These are phyloP conservation scores for Bjerkandera adusta DNA, from an alignment of 1,284 basidiomycete genomes.

Conservation along the genomic window DNA sequence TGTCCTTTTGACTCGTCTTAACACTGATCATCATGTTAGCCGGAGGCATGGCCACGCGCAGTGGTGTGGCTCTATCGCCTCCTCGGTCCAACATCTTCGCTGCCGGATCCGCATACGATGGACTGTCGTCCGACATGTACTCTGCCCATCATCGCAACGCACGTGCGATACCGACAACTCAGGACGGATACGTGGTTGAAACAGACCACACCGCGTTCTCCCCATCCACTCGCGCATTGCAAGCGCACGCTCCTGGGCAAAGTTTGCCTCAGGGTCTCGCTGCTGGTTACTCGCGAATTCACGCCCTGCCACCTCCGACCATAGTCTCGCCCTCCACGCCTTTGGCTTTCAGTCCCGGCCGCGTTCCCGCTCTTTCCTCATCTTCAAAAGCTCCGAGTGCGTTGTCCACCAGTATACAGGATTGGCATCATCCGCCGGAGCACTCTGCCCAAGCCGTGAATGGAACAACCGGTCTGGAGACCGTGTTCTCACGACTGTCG, in stretches of 20 bases:
- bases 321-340: conserved; percentile 41
- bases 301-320: conserved; percentile 56
- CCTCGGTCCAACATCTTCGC: conserved; percentile 23
- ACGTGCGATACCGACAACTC: conserved; percentile 27
- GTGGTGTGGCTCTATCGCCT: conserved; percentile 28
- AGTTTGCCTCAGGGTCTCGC: conserved; percentile 86
- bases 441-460: too few relatives aligned
- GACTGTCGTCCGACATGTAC: conserved; percentile 25
- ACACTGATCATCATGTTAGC: too few relatives aligned
- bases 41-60: too few relatives aligned
- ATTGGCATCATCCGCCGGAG: too few relatives aligned
- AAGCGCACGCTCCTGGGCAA: conserved; percentile 81
- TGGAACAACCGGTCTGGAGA: conserved; percentile 28
- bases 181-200: conserved; percentile 24
- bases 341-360: conserved; percentile 30
- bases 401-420: conserved; percentile 4
- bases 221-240: conserved; percentile 66
- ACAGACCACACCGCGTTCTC: conserved; percentile 43
- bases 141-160: conserved; percentile 21
- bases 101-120: conserved; percentile 32
- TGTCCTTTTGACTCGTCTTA: too few relatives aligned
- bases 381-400: conserved; percentile 22
- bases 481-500: conserved; percentile 31
- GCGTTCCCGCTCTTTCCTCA: conserved; percentile 25
- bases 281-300: conserved; percentile 82